phyloP scores from a whole-genome alignment of 179 eudicot species.

The Vitellaria paradoxa region DNA sequence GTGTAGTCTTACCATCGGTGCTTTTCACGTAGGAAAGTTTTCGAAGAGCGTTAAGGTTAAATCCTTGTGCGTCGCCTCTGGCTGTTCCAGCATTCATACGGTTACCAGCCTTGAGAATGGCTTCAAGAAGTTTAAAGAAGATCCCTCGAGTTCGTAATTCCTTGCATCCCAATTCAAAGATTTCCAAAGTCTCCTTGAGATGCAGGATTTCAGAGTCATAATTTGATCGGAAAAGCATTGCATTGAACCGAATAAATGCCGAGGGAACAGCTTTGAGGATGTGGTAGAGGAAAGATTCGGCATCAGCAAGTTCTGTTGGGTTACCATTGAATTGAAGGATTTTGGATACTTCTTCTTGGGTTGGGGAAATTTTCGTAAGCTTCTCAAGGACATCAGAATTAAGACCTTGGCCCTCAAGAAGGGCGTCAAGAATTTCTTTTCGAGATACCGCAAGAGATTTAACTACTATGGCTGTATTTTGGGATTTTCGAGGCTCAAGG shows the following conservation, averaged over 20 bases:
- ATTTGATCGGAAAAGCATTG: conserved; percentile 67
- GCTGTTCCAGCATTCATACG: conserved; percentile 85
- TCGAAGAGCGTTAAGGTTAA: conserved; percentile 56
- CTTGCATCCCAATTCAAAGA: conserved; percentile 65
- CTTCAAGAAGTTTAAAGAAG: conserved; percentile 82
- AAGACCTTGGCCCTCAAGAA: conserved; percentile 67
- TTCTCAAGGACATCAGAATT: conserved; percentile 62
- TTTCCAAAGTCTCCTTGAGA: conserved; percentile 56
- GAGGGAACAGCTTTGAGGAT: conserved; percentile 72
- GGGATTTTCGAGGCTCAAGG: conserved; percentile 77
- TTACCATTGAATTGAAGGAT: conserved; percentile 71
- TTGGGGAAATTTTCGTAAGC: conserved; percentile 60
- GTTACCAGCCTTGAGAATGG: conserved; percentile 88
- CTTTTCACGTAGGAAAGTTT: conserved; percentile 79
- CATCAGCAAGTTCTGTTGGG: conserved; percentile 65
- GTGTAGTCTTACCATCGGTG: conserved; percentile 77
- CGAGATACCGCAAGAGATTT: conserved; percentile 62
- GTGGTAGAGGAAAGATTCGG: conserved; percentile 76
- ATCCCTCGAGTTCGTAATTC: conserved; percentile 70
- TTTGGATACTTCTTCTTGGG: conserved; percentile 55
- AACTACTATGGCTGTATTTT: conserved; percentile 79
- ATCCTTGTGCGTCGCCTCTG: conserved; percentile 84
- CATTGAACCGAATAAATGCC: conserved; percentile 58
- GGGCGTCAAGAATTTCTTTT: conserved; percentile 53
- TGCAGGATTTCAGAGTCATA: conserved; percentile 66